These are phyloP conservation scores for Cryptosporidium bovis DNA, from an alignment of 169 alveolate genomes.

Conservation along the genomic window DNA sequence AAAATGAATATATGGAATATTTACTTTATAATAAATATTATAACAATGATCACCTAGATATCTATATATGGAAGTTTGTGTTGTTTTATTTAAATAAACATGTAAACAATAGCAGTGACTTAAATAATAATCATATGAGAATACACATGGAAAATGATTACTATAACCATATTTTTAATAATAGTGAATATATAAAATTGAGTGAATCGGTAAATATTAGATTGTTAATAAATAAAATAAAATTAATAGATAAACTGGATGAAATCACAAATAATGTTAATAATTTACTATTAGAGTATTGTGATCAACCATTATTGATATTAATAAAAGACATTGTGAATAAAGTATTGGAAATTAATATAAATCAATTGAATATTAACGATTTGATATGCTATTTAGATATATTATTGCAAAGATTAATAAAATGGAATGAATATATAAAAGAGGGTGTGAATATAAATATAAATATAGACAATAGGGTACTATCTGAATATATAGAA, in stretches of 20 bases:
- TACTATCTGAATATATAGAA: conserved; percentile 2
- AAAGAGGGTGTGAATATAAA: conserved; percentile 52
- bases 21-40: conserved; percentile 14
- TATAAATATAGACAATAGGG: conserved; percentile 5
- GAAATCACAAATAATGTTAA: conserved; percentile 1
- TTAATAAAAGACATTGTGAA: conserved; percentile 30
- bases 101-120: not conserved
- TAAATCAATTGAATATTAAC: not conserved
- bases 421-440: conserved; percentile 45
- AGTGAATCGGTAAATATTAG: not conserved
- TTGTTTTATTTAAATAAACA: conserved; percentile 11
- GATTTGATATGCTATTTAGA: conserved; percentile 42
- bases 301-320: conserved; percentile 26
- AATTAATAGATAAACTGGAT: conserved; percentile 7
- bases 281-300: conserved; percentile 10
- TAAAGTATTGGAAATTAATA: conserved; percentile 12
- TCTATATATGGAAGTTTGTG: conserved; percentile 21
- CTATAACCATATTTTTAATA: not conserved
- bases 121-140: conserved; percentile 16
- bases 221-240: not conserved
- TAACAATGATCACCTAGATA: not conserved
- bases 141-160: conserved; percentile 8
- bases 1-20: not conserved
- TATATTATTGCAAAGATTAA: conserved; percentile 9
- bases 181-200: not conserved